Evolutionary conservation across 1,284 basidiomycete species (phyloP).

Genomic region (Ustilago crameri): DNA sequence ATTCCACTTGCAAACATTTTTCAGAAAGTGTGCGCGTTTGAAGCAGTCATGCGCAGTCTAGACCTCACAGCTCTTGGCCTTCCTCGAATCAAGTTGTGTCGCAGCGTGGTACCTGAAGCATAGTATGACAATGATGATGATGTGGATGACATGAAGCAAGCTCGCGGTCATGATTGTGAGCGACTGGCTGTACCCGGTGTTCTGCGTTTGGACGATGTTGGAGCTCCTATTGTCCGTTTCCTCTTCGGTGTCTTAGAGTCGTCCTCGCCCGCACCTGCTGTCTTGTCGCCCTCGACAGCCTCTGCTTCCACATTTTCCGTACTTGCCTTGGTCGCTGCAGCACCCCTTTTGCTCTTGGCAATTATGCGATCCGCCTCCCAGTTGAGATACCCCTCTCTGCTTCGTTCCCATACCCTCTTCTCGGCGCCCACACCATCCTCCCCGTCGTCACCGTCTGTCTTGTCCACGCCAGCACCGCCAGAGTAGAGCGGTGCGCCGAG

Average conservation of each 20-base stretch:
- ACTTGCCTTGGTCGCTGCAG: background rate
- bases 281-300: conserved; percentile 5
- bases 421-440: conserved; percentile 22
- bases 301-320: conserved; percentile 1
- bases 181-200: conserved; percentile 29
- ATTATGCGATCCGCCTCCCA: conserved; percentile 62
- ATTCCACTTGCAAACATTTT: too few species aligned
- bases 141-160: too few species aligned
- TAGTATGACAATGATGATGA: too few species aligned
- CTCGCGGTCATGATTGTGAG: conserved; percentile 2
- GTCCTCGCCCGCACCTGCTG: conserved; percentile 5
- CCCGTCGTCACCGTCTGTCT: conserved; percentile 6
- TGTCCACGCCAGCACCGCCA: conserved; percentile 1
- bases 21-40: too few species aligned
- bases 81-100: too few species aligned
- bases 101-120: too few species aligned
- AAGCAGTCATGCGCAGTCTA: too few species aligned
- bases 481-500: conserved; percentile 47
- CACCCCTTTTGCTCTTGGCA: conserved; percentile 37
- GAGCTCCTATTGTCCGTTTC: conserved; percentile 19
- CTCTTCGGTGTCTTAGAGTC: conserved; percentile 41
- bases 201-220: conserved; percentile 29
- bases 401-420: conserved; percentile 49
- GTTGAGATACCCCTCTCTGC: conserved; percentile 58
- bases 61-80: too few species aligned